These are phyloP conservation scores for Eragrostis nindensis DNA, from an alignment of 176 grass and related monocot species.

Conservation along the genomic window DNA sequence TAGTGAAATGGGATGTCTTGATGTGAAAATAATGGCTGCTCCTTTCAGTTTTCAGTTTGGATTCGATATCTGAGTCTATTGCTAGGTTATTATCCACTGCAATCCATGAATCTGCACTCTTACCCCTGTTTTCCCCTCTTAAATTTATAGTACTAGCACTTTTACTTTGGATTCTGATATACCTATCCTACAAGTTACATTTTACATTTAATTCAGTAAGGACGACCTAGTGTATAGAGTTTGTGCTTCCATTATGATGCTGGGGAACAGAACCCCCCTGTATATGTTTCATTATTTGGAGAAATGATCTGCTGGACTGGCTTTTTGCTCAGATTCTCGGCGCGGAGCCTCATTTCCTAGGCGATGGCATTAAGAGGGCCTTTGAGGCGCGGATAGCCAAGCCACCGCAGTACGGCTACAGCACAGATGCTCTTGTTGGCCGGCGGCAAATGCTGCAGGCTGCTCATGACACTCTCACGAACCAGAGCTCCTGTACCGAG, in stretches of 20 bases:
- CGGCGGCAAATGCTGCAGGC: conserved; percentile 76
- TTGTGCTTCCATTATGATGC: not conserved
- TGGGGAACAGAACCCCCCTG: too few relatives aligned
- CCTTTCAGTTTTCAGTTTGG: not conserved
- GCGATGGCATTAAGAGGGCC: conserved; percentile 75
- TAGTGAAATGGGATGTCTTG: not conserved
- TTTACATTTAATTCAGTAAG: not conserved
- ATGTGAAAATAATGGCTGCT: not conserved
- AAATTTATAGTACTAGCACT: not conserved
- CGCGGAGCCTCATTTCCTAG: conserved; percentile 75
- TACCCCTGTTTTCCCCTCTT: not conserved
- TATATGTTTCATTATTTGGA: not conserved
- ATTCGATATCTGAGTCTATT: not conserved
- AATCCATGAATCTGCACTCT: not conserved
- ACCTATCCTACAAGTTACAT: not conserved
- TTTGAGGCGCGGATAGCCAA: conserved; percentile 76
- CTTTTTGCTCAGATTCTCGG: conserved; percentile 67
- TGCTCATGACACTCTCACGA: conserved; percentile 65
- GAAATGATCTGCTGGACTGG: not conserved
- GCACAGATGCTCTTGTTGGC: conserved; percentile 67
- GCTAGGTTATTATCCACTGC: not conserved
- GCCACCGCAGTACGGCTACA: conserved; percentile 72
- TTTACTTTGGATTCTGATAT: not conserved
- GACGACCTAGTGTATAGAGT: not conserved
- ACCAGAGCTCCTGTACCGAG: conserved; percentile 60